phyloP scores from a whole-genome alignment of 139 green algal species.

The Desmodesmus armatus region DNA sequence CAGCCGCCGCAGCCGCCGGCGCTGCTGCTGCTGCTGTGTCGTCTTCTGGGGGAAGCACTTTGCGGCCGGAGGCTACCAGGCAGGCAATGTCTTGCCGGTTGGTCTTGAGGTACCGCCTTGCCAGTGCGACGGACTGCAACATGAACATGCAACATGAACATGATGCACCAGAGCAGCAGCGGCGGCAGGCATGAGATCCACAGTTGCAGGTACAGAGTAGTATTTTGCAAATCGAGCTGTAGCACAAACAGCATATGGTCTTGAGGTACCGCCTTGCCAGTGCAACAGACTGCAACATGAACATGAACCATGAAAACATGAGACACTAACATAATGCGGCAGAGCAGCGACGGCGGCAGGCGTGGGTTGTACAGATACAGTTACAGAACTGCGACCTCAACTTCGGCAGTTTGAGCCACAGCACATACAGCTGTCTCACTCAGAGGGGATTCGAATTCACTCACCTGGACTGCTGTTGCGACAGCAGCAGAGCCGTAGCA shows the following conservation, averaged over 20 bases:
- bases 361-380: neutral
- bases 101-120: neutral
- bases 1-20: neutral
- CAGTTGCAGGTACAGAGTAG: too few relatives aligned
- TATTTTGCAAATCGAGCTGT: too few relatives aligned
- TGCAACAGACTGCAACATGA: too few relatives aligned
- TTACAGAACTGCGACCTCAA: neutral
- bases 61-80: neutral
- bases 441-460: neutral
- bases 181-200: neutral
- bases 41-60: neutral
- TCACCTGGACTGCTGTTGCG: conserved; percentile 13
- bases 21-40: neutral
- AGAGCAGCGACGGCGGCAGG: neutral
- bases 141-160: too few relatives aligned
- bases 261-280: too few relatives aligned
- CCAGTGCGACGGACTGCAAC: too few relatives aligned
- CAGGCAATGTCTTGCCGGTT: neutral
- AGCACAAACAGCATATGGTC: too few relatives aligned
- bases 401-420: neutral
- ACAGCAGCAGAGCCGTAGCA: conserved; percentile 26
- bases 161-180: conserved; percentile 15
- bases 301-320: too few relatives aligned
- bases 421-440: neutral
- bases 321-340: neutral